phyloP scores from a whole-genome alignment of 495 filamentous ascomycete species.

The Halenospora varia region DNA sequence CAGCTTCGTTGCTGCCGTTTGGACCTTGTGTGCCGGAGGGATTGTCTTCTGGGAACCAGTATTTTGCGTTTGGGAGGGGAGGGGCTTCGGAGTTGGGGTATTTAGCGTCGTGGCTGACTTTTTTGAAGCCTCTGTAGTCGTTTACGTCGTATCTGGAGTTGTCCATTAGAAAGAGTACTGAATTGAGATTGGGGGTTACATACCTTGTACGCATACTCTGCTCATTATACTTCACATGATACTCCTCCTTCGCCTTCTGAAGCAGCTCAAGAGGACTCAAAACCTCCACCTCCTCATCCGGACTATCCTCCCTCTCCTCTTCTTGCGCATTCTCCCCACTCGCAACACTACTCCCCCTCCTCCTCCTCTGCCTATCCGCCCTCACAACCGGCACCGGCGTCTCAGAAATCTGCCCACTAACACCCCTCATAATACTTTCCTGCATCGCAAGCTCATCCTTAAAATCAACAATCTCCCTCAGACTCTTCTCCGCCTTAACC shows the following conservation, averaged over 20 bases:
- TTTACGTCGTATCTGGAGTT: slow-evolving; percentile 58
- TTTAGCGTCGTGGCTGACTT: slow-evolving; percentile 70
- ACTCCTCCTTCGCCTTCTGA: slow-evolving; percentile 30
- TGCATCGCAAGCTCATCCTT: slow-evolving; percentile 43
- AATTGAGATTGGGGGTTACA: background rate
- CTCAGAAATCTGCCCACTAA: slow-evolving; percentile 35
- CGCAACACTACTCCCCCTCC: slow-evolving; percentile 20
- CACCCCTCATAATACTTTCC: slow-evolving; percentile 32
- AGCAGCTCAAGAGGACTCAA: slow-evolving; percentile 31
- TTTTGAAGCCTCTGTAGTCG: slow-evolving; percentile 74
- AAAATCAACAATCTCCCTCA: slow-evolving; percentile 42
- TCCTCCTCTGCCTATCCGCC: slow-evolving; percentile 26
- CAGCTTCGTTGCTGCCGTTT: slow-evolving; percentile 22
- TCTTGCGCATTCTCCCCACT: slow-evolving; percentile 20
- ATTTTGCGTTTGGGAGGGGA: slow-evolving; percentile 51
- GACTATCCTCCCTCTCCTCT: slow-evolving; percentile 22
- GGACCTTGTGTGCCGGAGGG: slow-evolving; percentile 26
- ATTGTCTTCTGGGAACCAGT: slow-evolving; percentile 28
- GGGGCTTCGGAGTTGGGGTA: slow-evolving; percentile 61
- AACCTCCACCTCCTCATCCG: slow-evolving; percentile 7
- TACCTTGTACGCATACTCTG: slow-evolving; percentile 35
- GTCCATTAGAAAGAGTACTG: background rate
- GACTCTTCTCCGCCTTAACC: slow-evolving; percentile 35
- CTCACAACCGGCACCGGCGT: slow-evolving; percentile 37
- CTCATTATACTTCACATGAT: slow-evolving; percentile 33